A percentile compares a stretch with the other conserved stretches of the same genome.
Evolutionary conservation across 2,329 filamentous ascomycete genomes (phyloP).

Genomic region (Cladosporium sp.): DNA sequence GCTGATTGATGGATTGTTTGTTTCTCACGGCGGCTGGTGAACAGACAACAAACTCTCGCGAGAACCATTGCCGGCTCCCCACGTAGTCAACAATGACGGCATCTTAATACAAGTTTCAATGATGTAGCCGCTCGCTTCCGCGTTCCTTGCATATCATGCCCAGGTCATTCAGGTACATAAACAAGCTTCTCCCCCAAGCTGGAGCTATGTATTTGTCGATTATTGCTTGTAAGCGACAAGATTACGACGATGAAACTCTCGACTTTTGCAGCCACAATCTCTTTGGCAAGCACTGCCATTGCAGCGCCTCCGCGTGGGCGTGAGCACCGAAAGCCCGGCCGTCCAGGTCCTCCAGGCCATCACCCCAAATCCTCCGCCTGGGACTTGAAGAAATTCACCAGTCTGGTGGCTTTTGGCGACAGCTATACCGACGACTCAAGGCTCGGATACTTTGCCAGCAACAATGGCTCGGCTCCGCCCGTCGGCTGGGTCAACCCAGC

Average conservation of each 20-base stretch:
- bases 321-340: not conserved
- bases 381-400: slow-evolving; percentile 51
- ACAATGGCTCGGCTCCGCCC: slow-evolving; percentile 60
- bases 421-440: slow-evolving; percentile 73
- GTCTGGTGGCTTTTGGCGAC: slow-evolving; percentile 67
- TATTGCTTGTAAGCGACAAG: not conserved
- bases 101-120: not conserved
- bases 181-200: not conserved
- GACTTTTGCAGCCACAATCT: not conserved
- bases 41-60: too few species aligned
- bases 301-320: not conserved
- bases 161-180: slow-evolving; percentile 3
- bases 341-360: not conserved
- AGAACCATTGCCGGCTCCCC: too few species aligned
- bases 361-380: slow-evolving; percentile 21
- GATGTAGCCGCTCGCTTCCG: not conserved
- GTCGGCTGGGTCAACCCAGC: slow-evolving; percentile 52
- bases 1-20: not conserved
- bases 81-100: not conserved
- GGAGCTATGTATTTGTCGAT: not conserved
- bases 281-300: not conserved
- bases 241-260: slow-evolving; percentile 1
- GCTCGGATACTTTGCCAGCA: slow-evolving; percentile 56
- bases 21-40: too few species aligned
- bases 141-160: slow-evolving; percentile 5